Conservation (phyloP, 768 basidiomycete species). For the Phylloporus arenicola region DNA sequence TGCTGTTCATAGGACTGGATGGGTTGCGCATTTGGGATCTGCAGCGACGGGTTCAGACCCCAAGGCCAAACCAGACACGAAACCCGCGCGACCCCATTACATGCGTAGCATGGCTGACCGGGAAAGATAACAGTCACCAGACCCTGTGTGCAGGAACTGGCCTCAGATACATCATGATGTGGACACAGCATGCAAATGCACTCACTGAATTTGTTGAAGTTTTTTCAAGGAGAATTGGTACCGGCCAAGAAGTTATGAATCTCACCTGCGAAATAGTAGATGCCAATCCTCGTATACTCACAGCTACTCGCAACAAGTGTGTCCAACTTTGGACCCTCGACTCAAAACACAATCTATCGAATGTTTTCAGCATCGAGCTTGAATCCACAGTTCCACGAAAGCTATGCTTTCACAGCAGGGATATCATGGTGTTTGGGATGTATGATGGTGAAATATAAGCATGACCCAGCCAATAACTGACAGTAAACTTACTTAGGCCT, state of each 20-base stretch:
- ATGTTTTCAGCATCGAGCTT: background rate
- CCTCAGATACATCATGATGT: constrained; percentile 5
- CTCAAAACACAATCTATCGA: background rate
- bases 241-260: constrained; percentile 5
- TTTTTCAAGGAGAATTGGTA: background rate
- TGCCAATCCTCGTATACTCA: background rate
- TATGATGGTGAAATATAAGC: background rate
- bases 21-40: too few species aligned
- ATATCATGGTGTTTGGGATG: background rate
- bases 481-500: background rate
- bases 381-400: background rate
- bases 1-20: too few species aligned
- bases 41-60: too few species aligned
- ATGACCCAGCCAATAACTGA: background rate
- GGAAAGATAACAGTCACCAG: background rate
- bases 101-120: constrained; percentile 3
- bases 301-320: background rate
- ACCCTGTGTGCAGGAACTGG: constrained; percentile 5
- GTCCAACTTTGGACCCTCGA: background rate
- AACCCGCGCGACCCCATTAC: constrained; percentile 3
- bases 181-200: background rate
- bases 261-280: background rate
- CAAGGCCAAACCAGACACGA: too few species aligned
- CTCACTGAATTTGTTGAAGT: constrained; percentile 2
- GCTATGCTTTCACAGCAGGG: background rate